These are phyloP conservation scores for Fusarium metavorans DNA, from an alignment of 2,329 filamentous ascomycete genomes.

Conservation along the genomic window DNA sequence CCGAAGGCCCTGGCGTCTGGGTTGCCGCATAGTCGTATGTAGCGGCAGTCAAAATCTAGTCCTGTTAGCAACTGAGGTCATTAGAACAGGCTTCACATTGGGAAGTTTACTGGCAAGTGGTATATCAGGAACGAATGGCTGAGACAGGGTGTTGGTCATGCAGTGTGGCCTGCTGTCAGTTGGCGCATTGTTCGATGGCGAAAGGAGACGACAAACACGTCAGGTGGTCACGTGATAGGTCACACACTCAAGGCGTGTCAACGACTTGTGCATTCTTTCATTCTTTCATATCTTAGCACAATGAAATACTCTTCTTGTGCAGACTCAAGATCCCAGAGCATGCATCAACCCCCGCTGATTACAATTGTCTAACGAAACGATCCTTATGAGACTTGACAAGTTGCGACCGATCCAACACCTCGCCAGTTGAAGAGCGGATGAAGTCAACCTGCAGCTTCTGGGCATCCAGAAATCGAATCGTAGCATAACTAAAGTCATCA, in stretches of 20 bases:
- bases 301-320: background rate
- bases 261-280: background rate
- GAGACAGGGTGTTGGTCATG: background rate
- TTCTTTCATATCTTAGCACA: background rate
- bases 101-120: background rate
- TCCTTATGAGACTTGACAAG: conserved; percentile 21
- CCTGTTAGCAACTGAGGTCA: background rate
- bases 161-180: background rate
- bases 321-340: background rate
- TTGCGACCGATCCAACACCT: conserved; percentile 4
- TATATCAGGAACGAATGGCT: background rate
- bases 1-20: background rate
- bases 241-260: background rate
- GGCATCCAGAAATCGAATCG: conserved; percentile 15
- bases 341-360: background rate
- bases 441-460: conserved; percentile 17
- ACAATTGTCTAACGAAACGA: conserved; percentile 7
- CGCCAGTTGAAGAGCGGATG: conserved; percentile 8
- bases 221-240: background rate
- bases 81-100: background rate
- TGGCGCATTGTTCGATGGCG: background rate
- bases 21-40: background rate
- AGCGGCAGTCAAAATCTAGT: background rate
- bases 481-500: conserved; percentile 28
- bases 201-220: background rate